Evolutionary conservation across 345 rosid species (phyloP).

Genomic region (Eucalyptus caleyi): DNA sequence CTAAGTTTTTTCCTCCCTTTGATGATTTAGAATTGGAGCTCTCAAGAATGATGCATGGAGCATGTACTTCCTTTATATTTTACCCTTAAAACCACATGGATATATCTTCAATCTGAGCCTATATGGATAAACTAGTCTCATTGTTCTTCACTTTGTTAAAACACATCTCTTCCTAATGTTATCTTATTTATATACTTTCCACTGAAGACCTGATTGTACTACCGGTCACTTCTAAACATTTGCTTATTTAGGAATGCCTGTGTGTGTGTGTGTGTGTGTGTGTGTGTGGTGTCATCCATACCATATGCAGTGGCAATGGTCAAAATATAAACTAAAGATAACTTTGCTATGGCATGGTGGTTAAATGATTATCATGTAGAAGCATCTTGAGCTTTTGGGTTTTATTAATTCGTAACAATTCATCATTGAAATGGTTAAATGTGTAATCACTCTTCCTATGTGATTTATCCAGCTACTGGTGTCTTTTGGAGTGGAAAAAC

Average conservation of each 20-base stretch:
- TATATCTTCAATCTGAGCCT: background rate
- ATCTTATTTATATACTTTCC: background rate
- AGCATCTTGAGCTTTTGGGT: background rate
- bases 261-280: background rate
- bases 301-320: background rate
- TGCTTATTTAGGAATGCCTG: background rate
- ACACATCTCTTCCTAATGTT: background rate
- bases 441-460: background rate
- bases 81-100: background rate
- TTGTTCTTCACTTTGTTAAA: background rate
- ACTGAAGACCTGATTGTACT: background rate
- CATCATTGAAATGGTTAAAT: background rate
- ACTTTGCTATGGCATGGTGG: background rate
- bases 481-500: slow-evolving; percentile 72
- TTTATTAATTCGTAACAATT: background rate
- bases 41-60: background rate
- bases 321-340: background rate
- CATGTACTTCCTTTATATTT: background rate
- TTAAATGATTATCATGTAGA: background rate
- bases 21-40: background rate
- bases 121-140: background rate
- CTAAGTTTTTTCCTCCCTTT: background rate
- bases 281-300: background rate
- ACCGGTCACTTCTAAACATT: background rate
- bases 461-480: slow-evolving; percentile 40